Evolutionary conservation across 768 basidiomycete genomes (phyloP).

Genomic region (Floccularia luteovirens): DNA sequence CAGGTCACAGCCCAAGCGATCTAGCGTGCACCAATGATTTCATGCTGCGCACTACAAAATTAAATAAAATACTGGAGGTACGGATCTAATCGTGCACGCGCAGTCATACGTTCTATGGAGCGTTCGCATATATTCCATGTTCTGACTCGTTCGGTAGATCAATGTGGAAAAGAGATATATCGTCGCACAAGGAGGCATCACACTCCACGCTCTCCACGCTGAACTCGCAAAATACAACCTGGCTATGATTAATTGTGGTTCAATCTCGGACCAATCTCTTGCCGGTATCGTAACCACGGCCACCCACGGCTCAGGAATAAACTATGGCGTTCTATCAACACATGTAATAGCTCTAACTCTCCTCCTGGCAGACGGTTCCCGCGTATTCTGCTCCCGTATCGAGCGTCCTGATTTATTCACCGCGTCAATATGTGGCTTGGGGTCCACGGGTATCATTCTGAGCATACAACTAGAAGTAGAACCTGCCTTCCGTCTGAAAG

Average conservation of each 20-base stretch:
- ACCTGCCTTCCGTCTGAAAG: slow-evolving; percentile 73
- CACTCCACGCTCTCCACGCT: slow-evolving; percentile 64
- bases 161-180: slow-evolving; percentile 61
- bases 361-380: slow-evolving; percentile 68
- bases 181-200: slow-evolving; percentile 72
- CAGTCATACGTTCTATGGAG: too few species aligned
- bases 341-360: slow-evolving; percentile 71
- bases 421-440: slow-evolving; percentile 87
- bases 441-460: slow-evolving; percentile 84
- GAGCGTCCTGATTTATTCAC: slow-evolving; percentile 72
- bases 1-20: slow-evolving; percentile 92
- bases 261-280: slow-evolving; percentile 94
- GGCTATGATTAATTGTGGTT: slow-evolving; percentile 90
- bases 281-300: slow-evolving; percentile 91
- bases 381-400: slow-evolving; percentile 57
- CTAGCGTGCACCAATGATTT: slow-evolving; percentile 84
- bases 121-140: slow-evolving; percentile 12
- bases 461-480: slow-evolving; percentile 74
- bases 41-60: slow-evolving; percentile 73
- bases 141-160: slow-evolving; percentile 38
- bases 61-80: slow-evolving; percentile 75
- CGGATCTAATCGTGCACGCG: too few species aligned
- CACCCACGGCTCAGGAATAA: slow-evolving; percentile 86
- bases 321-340: slow-evolving; percentile 75
- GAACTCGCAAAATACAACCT: slow-evolving; percentile 59